phyloP scores from a whole-genome alignment of 345 rosid genomes.

The Gossypioides kirkii region DNA sequence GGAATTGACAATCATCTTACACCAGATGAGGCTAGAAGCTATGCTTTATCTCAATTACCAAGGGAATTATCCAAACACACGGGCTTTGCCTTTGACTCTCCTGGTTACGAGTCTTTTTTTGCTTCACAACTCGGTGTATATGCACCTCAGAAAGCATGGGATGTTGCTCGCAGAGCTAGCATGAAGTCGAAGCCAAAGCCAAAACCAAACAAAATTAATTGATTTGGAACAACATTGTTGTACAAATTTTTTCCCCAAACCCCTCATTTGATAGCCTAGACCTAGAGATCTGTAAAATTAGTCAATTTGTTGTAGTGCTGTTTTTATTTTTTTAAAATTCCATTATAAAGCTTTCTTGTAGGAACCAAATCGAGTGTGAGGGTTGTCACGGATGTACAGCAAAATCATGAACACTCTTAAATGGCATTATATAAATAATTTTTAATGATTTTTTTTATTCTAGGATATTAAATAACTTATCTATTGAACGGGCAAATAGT shows the following conservation, averaged over 20 bases:
- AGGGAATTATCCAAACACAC: slow-evolving; percentile 85
- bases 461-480: neutral
- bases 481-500: too few species aligned
- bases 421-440: neutral
- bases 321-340: neutral
- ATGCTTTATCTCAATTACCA: slow-evolving; percentile 81
- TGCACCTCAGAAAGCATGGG: slow-evolving; percentile 99
- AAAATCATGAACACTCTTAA: neutral
- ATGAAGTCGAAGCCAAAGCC: slow-evolving; percentile 45
- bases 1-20: slow-evolving; percentile 63
- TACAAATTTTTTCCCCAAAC: slow-evolving; percentile 8
- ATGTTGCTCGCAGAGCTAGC: slow-evolving; percentile 94
- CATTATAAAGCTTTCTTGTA: neutral
- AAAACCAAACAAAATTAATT: slow-evolving; percentile 32
- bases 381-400: slow-evolving; percentile 2
- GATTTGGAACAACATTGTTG: neutral
- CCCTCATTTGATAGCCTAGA: neutral
- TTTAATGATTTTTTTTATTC: neutral
- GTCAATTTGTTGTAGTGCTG: neutral
- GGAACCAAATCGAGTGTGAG: neutral
- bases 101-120: slow-evolving; percentile 96
- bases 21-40: slow-evolving; percentile 76
- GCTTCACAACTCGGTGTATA: slow-evolving; percentile 75
- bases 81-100: slow-evolving; percentile 96
- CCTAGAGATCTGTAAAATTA: neutral